Evolutionary conservation across 129 eudicot genomes (phyloP).

Genomic region (Saposhnikovia divaricata): DNA sequence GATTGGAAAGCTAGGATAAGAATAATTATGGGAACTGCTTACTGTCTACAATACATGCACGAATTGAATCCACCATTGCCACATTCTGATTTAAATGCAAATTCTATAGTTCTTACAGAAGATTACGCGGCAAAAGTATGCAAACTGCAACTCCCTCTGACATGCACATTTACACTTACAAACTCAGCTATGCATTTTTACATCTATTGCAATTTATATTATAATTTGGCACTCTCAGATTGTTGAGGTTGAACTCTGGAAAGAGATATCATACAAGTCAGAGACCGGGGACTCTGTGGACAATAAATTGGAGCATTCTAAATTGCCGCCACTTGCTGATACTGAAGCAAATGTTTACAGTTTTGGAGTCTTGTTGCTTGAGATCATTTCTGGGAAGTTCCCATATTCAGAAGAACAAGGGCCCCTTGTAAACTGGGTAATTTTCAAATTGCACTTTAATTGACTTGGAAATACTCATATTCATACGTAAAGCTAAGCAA

Average conservation of each 20-base stretch:
- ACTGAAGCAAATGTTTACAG: constrained; percentile 52
- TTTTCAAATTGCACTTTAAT: not conserved
- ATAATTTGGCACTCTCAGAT: constrained; percentile 34
- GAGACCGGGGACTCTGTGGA: constrained; percentile 22
- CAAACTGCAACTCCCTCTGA: not conserved
- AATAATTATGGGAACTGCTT: constrained; percentile 78
- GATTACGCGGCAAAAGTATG: constrained; percentile 94
- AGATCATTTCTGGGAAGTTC: constrained; percentile 67
- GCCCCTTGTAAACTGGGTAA: constrained; percentile 54
- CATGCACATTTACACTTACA: not conserved
- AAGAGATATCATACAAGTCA: constrained; percentile 35
- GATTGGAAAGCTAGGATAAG: constrained; percentile 87
- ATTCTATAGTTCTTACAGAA: constrained; percentile 57
- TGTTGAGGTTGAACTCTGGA: constrained; percentile 57
- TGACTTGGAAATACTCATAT: not conserved
- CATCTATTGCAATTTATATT: not conserved
- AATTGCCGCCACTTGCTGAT: constrained; percentile 46
- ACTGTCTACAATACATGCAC: constrained; percentile 86
- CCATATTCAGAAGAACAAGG: constrained; percentile 52
- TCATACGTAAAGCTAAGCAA: not conserved
- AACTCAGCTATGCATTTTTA: not conserved
- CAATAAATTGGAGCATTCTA: constrained; percentile 40
- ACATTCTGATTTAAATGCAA: constrained; percentile 43
- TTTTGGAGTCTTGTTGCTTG: constrained; percentile 80
- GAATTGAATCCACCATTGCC: constrained; percentile 63